Percentiles rank a stretch among this genome's conserved stretches.
phyloP scores from a whole-genome alignment of 1,284 basidiomycete genomes.

The Sporisorium exsertum region DNA sequence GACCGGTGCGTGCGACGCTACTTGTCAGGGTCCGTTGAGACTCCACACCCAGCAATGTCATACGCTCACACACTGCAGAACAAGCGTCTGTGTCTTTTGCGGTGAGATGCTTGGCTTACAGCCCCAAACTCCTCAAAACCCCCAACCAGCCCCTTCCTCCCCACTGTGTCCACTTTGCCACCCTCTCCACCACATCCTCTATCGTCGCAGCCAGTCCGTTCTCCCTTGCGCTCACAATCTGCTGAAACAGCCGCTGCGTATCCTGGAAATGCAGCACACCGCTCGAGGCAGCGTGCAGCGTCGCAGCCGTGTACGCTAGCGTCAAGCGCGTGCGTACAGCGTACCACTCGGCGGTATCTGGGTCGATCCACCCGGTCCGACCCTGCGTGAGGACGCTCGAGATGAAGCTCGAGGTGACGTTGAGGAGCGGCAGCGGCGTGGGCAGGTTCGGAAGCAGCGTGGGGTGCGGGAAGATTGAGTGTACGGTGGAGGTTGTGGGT shows the following conservation, averaged over 20 bases:
- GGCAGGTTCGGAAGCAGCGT: constrained; percentile 26
- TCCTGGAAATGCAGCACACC: constrained; percentile 9
- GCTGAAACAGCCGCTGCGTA: constrained; percentile 10
- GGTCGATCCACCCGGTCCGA: constrained; percentile 19
- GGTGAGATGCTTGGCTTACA: neutral
- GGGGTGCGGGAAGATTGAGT: constrained; percentile 21
- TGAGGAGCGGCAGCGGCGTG: constrained; percentile 22
- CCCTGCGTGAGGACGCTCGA: constrained; percentile 5
- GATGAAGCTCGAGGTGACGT: constrained; percentile 15
- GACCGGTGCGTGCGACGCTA: constrained; percentile 44
- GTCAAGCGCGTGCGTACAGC: constrained; percentile 13
- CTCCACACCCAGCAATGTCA: neutral
- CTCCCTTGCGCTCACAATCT: constrained; percentile 17
- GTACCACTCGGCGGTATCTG: constrained; percentile 41
- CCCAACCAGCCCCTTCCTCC: constrained; percentile 48
- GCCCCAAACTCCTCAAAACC: constrained; percentile 26
- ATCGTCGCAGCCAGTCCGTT: constrained; percentile 14
- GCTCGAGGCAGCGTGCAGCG: constrained; percentile 22
- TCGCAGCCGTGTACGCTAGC: constrained; percentile 22
- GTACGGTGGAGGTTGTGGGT: constrained; percentile 6
- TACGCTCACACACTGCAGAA: neutral
- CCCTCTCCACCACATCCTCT: neutral
- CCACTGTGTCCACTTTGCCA: constrained; percentile 31
- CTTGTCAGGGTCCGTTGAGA: constrained; percentile 31
- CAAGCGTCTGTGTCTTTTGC: neutral